A percentile compares a stretch with the other conserved stretches of the same genome.
These are phyloP conservation scores for Cyberlindnera euphorbiiphila DNA, from an alignment of 805 yeast species.

Conservation along the genomic window DNA sequence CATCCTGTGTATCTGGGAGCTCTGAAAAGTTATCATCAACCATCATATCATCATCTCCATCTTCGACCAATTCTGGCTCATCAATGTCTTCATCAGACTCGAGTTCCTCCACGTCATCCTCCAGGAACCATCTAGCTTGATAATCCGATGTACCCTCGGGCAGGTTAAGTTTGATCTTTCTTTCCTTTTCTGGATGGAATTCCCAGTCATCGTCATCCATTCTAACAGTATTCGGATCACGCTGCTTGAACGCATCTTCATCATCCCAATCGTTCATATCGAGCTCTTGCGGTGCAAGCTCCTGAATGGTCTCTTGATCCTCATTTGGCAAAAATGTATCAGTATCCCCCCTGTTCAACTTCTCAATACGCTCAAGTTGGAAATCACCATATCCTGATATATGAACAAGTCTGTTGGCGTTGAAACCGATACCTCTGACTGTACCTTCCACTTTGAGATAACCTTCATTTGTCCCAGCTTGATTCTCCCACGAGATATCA, in stretches of 20 bases:
- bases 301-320: conserved; percentile 56
- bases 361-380: conserved; percentile 67
- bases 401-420: conserved; percentile 73
- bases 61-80: conserved; percentile 13
- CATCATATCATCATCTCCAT: conserved; percentile 20
- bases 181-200: conserved; percentile 33
- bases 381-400: conserved; percentile 90
- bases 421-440: conserved; percentile 83
- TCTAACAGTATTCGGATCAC: conserved; percentile 28
- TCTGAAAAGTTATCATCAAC: conserved; percentile 32
- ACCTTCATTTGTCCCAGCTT: conserved; percentile 30
- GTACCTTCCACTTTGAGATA: conserved; percentile 69
- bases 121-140: conserved; percentile 75
- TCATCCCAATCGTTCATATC: conserved; percentile 43
- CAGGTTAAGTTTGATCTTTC: conserved; percentile 42
- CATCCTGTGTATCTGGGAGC: conserved; percentile 30
- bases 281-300: conserved; percentile 51
- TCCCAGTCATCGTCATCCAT: conserved; percentile 37
- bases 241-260: conserved; percentile 31
- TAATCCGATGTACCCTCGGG: conserved; percentile 81
- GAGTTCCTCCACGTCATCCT: conserved; percentile 39
- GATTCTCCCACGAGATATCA: conserved; percentile 40
- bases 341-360: conserved; percentile 31
- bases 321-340: conserved; percentile 34
- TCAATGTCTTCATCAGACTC: conserved; percentile 29